Evolutionary conservation across 257 asterid species (phyloP), one percentile per base, ranked within the genome.

Genomic region (Solanum corneliomulleri): DNA sequence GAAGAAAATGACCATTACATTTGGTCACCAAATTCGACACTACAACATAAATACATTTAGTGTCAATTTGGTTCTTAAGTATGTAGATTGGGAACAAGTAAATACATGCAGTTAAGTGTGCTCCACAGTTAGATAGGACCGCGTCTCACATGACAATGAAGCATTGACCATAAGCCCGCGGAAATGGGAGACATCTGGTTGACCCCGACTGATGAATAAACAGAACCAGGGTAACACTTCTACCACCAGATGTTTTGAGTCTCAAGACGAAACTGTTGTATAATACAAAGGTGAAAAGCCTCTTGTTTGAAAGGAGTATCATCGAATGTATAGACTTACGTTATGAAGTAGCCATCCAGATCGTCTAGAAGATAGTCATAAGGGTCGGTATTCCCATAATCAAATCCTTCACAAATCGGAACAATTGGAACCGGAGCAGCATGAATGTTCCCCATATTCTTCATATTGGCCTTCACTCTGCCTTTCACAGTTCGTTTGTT

Each of bases 311-410:
- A 70, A 88, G 5, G 68, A 37, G 81, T 25, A 20, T 74, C 87
- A 83, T n/a, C 29, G 11, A 23, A n/a, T 33, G 80, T 20, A 69
- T 44, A 85, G 41, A 4, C 13, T 39, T 88, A 89, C 27, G 94
- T 89, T 71, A 91, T 29, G 91, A 90, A 94, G 91, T 93, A 94
- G 35, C 93, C 95, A 70, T 75, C 88, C 86, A 92, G 56, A 85
- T 95, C 88, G 80, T 94, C 97, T 47, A 91, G 93, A 11, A 93
- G 96, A 90, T 94, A 95, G 74, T 92, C 95, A 87, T 86, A 87
- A 1, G 93, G 91, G 12, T 91, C 89, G 45, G 87, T 89, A 37
- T 88, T 86, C 44, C 84, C 86, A 86, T 90, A 91, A 87, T 91
- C 94, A 86, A 92, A 68, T 88, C 87, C 95, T 85, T 93, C 97